Percentiles rank a stretch among this genome's conserved stretches.
Evolutionary conservation across 257 asterid species (phyloP).

Genomic region (Jacaranda copaia): DNA sequence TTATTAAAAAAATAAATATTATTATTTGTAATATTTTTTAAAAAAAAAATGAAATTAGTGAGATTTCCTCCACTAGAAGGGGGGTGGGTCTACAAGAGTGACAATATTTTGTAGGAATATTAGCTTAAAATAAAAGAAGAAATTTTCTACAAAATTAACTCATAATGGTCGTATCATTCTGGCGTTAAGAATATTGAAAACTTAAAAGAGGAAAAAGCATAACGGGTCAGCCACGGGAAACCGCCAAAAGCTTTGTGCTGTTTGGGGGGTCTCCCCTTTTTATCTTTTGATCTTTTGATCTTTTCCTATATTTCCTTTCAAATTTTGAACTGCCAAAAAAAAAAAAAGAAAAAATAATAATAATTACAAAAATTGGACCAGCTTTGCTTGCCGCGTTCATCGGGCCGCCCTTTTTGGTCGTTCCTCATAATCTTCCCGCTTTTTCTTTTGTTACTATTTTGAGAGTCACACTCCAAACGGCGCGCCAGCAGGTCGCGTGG

Average conservation of each 20-base stretch:
- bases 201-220: conserved; percentile 19
- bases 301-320: conserved; percentile 23
- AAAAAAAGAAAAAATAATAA: not conserved
- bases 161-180: not conserved
- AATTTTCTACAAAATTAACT: too few relatives aligned
- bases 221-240: not conserved
- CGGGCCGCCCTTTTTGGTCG: conserved; percentile 50
- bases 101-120: too few relatives aligned
- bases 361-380: conserved; percentile 26
- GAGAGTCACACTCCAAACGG: conserved; percentile 7
- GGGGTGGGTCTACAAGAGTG: too few relatives aligned
- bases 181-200: conserved; percentile 36
- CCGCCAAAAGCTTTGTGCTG: conserved; percentile 14
- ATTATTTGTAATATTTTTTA: too few relatives aligned
- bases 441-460: conserved; percentile 7
- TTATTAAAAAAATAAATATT: too few relatives aligned
- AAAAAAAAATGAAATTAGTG: too few relatives aligned
- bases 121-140: too few relatives aligned
- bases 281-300: not conserved
- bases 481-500: conserved; percentile 16
- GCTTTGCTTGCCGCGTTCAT: conserved; percentile 41
- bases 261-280: not conserved
- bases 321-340: not conserved
- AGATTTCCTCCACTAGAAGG: too few relatives aligned
- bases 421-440: conserved; percentile 27